Conservation (phyloP, 176 grass and related monocot genomes). For the Oryza longistaminata region DNA sequence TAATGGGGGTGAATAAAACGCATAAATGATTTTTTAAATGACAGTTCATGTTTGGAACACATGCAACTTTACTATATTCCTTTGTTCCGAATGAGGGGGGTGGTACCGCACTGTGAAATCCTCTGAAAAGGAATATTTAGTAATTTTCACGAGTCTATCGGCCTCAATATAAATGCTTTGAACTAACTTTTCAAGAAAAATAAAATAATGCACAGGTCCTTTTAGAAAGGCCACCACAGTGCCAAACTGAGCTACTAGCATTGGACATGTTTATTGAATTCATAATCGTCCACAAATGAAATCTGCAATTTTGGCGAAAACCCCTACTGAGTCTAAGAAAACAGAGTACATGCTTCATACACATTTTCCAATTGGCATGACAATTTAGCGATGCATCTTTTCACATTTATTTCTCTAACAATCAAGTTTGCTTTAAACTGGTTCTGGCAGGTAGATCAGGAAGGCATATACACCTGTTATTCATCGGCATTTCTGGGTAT, state of each 20-base stretch:
- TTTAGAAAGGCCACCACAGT: background rate
- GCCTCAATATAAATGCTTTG: too few species aligned
- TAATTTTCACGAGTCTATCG: too few species aligned
- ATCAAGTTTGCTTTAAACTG: background rate
- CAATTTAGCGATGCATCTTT: background rate
- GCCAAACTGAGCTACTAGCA: background rate
- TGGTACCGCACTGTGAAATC: too few species aligned
- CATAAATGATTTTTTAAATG: too few species aligned
- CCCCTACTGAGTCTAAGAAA: background rate
- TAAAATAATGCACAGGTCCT: background rate
- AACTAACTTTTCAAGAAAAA: background rate
- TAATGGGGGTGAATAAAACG: too few species aligned
- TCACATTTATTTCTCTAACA: background rate
- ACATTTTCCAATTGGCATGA: background rate
- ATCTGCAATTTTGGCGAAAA: background rate
- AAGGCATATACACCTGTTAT: slow-evolving; percentile 23
- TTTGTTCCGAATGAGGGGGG: too few species aligned
- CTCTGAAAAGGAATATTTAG: too few species aligned
- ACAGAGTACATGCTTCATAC: background rate
- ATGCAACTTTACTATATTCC: too few species aligned
- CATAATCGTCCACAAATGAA: background rate
- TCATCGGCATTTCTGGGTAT: slow-evolving; percentile 48
- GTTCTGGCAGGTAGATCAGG: background rate
- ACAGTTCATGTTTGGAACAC: too few species aligned
- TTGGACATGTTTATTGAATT: background rate